Conservation (phyloP, 331 rosid genomes). For the Pyrus hybrid region DNA sequence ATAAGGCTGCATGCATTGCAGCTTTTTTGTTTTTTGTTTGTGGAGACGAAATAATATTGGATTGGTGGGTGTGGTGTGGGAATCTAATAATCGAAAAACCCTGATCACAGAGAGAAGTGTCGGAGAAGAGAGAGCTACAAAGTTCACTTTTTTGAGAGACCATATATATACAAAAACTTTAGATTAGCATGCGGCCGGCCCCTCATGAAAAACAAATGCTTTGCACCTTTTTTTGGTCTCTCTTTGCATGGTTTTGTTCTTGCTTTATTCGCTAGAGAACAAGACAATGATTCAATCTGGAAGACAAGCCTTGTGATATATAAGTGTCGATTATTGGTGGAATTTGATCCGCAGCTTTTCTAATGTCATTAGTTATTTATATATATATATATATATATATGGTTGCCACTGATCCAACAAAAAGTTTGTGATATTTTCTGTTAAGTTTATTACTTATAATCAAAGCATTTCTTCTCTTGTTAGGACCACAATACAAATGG, state of each 20-base stretch:
- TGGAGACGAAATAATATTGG: neutral
- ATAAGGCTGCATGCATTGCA: neutral
- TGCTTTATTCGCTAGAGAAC: slow-evolving; percentile 1
- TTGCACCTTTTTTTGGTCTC: slow-evolving; percentile 1
- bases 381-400: no score
- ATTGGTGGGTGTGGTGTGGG: slow-evolving; percentile 3
- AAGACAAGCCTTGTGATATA: neutral
- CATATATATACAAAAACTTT: neutral
- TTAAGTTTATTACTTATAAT: no score
- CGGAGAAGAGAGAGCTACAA: neutral
- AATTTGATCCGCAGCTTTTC: neutral
- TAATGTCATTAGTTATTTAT: neutral
- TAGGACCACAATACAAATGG: no score
- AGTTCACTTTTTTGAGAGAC: neutral
- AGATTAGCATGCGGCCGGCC: neutral
- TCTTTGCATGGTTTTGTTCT: neutral
- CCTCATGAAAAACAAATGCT: slow-evolving; percentile 9
- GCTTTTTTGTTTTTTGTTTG: neutral
- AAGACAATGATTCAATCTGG: neutral
- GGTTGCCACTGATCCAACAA: no score
- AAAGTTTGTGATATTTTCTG: no score
- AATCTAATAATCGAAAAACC: slow-evolving; percentile 22
- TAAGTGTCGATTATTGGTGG: neutral
- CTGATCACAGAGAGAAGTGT: neutral
- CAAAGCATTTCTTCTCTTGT: no score